Percentiles rank a stretch among this genome's conserved stretches.
Conservation (phyloP, 2,329 filamentous ascomycete species). For the Trichoderma guizhouense region DNA sequence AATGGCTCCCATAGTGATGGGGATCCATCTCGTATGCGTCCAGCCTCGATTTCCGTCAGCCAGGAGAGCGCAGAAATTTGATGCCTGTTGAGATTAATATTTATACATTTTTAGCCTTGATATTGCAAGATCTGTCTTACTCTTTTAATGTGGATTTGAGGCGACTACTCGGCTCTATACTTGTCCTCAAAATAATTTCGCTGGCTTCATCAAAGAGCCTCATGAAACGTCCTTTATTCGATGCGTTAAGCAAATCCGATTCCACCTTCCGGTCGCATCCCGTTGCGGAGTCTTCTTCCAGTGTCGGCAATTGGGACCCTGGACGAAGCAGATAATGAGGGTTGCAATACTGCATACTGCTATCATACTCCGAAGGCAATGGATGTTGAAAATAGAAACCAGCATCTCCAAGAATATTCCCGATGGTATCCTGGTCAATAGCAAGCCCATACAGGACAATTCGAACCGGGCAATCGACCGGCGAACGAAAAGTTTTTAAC, state of each 20-base stretch:
- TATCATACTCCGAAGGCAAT: background rate
- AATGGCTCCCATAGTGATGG: background rate
- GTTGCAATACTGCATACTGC: background rate
- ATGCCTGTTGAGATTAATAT: background rate
- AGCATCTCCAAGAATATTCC: background rate
- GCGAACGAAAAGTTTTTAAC: accelerated
- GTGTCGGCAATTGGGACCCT: background rate
- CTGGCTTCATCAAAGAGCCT: background rate
- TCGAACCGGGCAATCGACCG: background rate
- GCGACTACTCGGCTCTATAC: background rate
- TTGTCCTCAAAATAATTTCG: background rate
- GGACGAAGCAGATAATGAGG: background rate
- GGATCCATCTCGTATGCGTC: background rate
- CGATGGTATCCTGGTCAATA: background rate
- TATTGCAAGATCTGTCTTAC: background rate
- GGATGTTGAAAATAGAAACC: background rate
- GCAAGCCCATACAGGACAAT: background rate
- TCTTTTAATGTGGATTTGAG: background rate
- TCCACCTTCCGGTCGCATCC: background rate
- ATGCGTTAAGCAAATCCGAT: background rate
- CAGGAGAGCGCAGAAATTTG: background rate
- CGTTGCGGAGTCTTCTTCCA: background rate
- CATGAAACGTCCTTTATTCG: background rate
- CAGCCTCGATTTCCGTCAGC: background rate
- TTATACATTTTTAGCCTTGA: background rate